These are phyloP conservation scores for Hortiboletus campestris DNA, from an alignment of 768 basidiomycete genomes.

Conservation along the genomic window DNA sequence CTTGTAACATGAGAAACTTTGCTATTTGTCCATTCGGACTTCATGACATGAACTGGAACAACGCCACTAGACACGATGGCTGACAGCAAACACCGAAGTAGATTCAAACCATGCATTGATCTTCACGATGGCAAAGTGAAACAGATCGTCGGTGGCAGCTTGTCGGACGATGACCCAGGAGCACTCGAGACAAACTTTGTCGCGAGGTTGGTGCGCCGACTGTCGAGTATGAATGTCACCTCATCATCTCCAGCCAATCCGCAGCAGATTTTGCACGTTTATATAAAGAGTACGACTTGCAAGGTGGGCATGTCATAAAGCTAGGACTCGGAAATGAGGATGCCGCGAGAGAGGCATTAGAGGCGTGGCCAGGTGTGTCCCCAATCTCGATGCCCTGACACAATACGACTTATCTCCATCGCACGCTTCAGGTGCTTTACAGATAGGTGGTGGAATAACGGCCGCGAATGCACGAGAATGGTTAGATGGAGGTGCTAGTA, in stretches of 20 bases:
- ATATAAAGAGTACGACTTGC: conserved; percentile 65
- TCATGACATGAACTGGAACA: not conserved
- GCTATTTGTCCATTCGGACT: not conserved
- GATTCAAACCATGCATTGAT: conserved; percentile 94
- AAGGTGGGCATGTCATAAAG: conserved; percentile 95
- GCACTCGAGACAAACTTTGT: conserved; percentile 86
- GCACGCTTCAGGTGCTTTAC: conserved; percentile 59
- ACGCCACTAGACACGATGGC: conserved; percentile 13
- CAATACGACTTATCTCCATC: conserved; percentile 1
- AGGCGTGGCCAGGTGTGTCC: conserved; percentile 72
- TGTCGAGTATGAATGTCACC: not conserved
- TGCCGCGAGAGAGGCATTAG: conserved; percentile 82
- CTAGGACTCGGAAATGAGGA: conserved; percentile 86
- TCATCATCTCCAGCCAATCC: conserved; percentile 53
- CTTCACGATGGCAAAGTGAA: conserved; percentile 95
- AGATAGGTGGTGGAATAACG: conserved; percentile 92
- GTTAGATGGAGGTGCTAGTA: conserved; percentile 87
- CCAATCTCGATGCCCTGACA: conserved; percentile 2
- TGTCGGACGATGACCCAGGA: conserved; percentile 64
- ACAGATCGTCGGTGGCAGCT: conserved; percentile 95
- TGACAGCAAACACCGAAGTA: conserved; percentile 33
- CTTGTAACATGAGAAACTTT: conserved; percentile 1
- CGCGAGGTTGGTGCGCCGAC: conserved; percentile 54
- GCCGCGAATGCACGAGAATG: conserved; percentile 77
- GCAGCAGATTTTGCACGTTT: conserved; percentile 77